Base-by-base conservation (phyloP, 169 alveolate genomes). In the Plasmodium inui region DNA sequence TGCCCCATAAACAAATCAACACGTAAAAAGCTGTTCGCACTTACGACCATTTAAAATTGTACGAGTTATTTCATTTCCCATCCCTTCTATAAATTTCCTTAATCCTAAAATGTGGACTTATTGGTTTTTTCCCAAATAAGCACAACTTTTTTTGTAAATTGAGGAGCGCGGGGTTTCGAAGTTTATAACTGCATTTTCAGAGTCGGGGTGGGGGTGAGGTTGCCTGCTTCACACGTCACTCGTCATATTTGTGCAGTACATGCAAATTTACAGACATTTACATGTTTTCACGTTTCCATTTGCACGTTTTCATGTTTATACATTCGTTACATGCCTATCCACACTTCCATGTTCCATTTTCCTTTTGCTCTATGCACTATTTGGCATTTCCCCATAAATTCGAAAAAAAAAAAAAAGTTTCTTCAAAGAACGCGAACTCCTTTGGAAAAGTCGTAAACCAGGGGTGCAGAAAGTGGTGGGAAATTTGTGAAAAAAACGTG, bases 301-400 rank as follows among this genome's bases (percentile, higher is more conserved):
- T 67, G 9, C 61, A 50, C 1, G 61, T 50, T 50, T 50, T 14
- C 61, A 50, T 44, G 8, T 12, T 50, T 50, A 50, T 50, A 50
- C n/a, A 50, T 50, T 50, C 14, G 22, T 50, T 50, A 17, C 61
- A 50, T 17, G 26, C 26, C 61, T 44, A 50, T 50, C 50, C 50
- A 19, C 41, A 71, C 80, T 2, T 41, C 14, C 44, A 41, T 81
- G 22, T 8, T 46, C 39, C n/a, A 9, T 81, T 82, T 46, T 82
- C 30, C 19, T 70, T 83, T 67, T 70, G 26, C 72, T 67, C 67
- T 32, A 53, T 70, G 82, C 92, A 83, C 92, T 83, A 39, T 83
- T 39, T 34, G 74, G 92, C 92, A 83, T 71, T 71, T 84, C 44
- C 28, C 71, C 55, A 70, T 57, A 61, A 30, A 70, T 84, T 79